Evolutionary conservation across 805 yeast species (phyloP), one percentile per base, ranked within the genome.

Genomic region (Yamadazyma tumulicola): DNA sequence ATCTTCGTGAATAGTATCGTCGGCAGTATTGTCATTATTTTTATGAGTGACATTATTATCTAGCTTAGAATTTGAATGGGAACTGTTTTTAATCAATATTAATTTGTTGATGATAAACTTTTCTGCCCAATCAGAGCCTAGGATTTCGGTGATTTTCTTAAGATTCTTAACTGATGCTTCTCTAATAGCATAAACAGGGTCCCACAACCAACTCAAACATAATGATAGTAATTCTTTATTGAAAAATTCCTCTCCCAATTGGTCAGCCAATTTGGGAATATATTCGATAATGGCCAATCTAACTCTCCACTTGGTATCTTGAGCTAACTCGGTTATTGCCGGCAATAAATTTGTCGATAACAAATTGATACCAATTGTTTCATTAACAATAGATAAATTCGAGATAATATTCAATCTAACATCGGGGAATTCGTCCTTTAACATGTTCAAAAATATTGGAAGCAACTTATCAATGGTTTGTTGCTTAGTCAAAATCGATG

Each of bases 131-230:
- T 79, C 79, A 23, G 89, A 80, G 20, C 97, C 98, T 63, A 93
- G 93, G 23, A 86, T 87, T 46, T 74, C 76, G 4, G 96, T 80
- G 49, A 93, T 70, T 47, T 82, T 80, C 47, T 75, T 80, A 48
- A 93, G 68, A 59, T 89, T 93, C 37, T 70, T 67, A 20, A 93
- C 95, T 1, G 97, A 97, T 7, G 98, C 98, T 47, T 87, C 94
- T 61, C 99, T 80, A 42, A 93, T 89, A 4, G 97, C 89, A 63
- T 78, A 93, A 25, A 93, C 98, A 4, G 89, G 85, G 64, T 93
- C 99, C 96, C 97, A 89, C 46, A 93, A 70, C 97, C 98, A 93
- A n/a, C 89, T 84, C 76, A 93, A 76, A 52, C 96, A 93, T 48
- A 93, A 70, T 32, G 85, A 81, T 44, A 95, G 88, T 46, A 93